These are phyloP conservation scores for Cercophora newfieldiana DNA, from an alignment of 495 filamentous ascomycete species.

Conservation along the genomic window DNA sequence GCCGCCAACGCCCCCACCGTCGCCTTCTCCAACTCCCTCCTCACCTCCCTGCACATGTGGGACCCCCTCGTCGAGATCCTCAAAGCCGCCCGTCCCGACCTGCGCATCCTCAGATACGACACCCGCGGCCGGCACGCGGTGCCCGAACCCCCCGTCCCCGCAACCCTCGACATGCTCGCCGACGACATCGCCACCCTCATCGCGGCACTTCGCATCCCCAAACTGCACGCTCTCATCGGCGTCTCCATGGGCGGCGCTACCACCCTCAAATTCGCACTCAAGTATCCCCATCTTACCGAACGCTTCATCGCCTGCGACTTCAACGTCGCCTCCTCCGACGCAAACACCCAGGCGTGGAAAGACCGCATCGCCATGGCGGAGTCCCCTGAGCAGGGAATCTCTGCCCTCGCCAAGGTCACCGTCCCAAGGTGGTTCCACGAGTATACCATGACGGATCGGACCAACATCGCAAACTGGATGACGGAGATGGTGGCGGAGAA, in stretches of 20 bases:
- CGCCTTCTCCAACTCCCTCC: conserved; percentile 72
- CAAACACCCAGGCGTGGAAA: conserved; percentile 74
- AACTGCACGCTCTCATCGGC: conserved; percentile 63
- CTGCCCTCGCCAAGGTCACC: conserved; percentile 63
- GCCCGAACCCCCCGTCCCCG: conserved; percentile 38
- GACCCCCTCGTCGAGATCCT: conserved; percentile 65
- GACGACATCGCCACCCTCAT: conserved; percentile 63
- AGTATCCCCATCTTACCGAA: conserved; percentile 57
- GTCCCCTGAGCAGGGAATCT: conserved; percentile 55
- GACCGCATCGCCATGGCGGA: conserved; percentile 71
- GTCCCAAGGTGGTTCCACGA: conserved; percentile 74
- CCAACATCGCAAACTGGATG: conserved; percentile 52
- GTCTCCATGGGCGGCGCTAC: conserved; percentile 79
- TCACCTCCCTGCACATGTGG: conserved; percentile 75
- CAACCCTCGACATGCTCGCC: conserved; percentile 63
- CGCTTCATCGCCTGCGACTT: conserved; percentile 77
- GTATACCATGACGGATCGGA: conserved; percentile 52
- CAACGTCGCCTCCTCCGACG: conserved; percentile 63
- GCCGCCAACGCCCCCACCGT: conserved; percentile 66
- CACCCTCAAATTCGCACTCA: conserved; percentile 66
- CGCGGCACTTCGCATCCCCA: conserved; percentile 58
- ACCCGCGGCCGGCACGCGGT: conserved; percentile 64
- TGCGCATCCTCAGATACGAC: conserved; percentile 71
- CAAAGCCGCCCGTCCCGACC: conserved; percentile 56
- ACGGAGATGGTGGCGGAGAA: conserved; percentile 60